phyloP scores from a whole-genome alignment of 1,139 yeast genomes.

The Yamadazyma sp. region DNA sequence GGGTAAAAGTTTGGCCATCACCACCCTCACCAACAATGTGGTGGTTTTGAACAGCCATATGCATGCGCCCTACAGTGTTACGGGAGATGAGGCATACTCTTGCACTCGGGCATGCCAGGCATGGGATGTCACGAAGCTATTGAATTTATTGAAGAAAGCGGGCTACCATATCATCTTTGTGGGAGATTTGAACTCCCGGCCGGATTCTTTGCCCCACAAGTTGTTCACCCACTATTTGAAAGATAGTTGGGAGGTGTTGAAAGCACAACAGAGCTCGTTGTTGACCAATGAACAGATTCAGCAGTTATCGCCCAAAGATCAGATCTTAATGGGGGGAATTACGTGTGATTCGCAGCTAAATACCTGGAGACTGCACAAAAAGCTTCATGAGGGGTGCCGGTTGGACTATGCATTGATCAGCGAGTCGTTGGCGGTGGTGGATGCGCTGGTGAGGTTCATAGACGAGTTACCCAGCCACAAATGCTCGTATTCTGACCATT shows the following conservation, averaged over 20 bases:
- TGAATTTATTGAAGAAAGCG: slow-evolving; percentile 59
- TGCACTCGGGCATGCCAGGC: slow-evolving; percentile 95
- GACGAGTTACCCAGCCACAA: slow-evolving; percentile 63
- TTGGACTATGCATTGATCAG: slow-evolving; percentile 88
- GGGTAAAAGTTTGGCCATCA: slow-evolving; percentile 85
- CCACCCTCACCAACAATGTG: slow-evolving; percentile 60
- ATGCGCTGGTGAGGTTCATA: slow-evolving; percentile 70
- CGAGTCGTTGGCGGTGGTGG: slow-evolving; percentile 48
- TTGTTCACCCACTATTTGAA: slow-evolving; percentile 65
- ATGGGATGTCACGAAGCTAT: slow-evolving; percentile 83
- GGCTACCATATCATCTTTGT: slow-evolving; percentile 88
- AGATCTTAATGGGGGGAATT: slow-evolving; percentile 70
- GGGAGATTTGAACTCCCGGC: slow-evolving; percentile 89
- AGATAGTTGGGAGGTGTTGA: slow-evolving; percentile 82
- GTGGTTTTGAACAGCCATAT: slow-evolving; percentile 89
- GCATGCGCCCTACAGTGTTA: slow-evolving; percentile 90
- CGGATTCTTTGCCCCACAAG: slow-evolving; percentile 80
- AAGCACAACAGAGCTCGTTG: slow-evolving; percentile 36
- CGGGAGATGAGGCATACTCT: slow-evolving; percentile 85
- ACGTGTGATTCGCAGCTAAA: slow-evolving; percentile 88
- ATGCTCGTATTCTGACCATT: slow-evolving; percentile 85
- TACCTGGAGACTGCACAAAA: slow-evolving; percentile 74
- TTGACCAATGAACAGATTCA: slow-evolving; percentile 40
- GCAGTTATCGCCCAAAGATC: slow-evolving; percentile 61
- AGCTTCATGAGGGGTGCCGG: slow-evolving; percentile 77